These are phyloP conservation scores for Pontederia paniculata DNA, from an alignment of 176 grass and related monocot species.

Conservation along the genomic window DNA sequence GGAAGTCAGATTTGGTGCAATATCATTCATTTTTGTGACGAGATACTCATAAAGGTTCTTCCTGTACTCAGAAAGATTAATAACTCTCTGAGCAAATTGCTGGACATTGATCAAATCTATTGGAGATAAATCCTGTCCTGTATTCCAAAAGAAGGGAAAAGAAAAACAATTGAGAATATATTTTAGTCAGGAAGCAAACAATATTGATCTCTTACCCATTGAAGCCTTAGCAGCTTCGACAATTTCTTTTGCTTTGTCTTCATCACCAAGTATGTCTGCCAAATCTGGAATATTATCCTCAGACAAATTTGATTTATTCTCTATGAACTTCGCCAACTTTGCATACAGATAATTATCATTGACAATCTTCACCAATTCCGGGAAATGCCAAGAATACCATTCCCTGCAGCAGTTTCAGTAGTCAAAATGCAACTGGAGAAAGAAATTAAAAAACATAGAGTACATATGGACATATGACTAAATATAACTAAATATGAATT, in stretches of 20 bases:
- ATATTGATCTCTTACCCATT: slow-evolving; percentile 40
- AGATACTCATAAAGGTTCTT: slow-evolving; percentile 98
- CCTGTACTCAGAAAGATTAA: slow-evolving; percentile 79
- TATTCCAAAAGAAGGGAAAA: slow-evolving; percentile 20
- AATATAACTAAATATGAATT: neutral
- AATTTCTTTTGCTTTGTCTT: slow-evolving; percentile 90
- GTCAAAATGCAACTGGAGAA: neutral
- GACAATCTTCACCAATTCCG: too few species aligned
- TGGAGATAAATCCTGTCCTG: slow-evolving; percentile 84
- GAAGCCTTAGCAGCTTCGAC: slow-evolving; percentile 89
- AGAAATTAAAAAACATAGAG: neutral
- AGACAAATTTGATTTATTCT: slow-evolving; percentile 61
- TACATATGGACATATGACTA: neutral
- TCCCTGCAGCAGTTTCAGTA: slow-evolving; percentile 40
- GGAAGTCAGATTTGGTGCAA: too few species aligned
- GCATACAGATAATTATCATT: too few species aligned
- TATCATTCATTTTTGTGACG: too few species aligned
- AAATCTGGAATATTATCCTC: slow-evolving; percentile 49
- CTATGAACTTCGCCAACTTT: too few species aligned
- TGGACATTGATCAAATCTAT: slow-evolving; percentile 87
- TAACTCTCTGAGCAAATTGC: slow-evolving; percentile 81
- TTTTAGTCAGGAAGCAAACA: neutral
- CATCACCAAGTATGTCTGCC: slow-evolving; percentile 60
- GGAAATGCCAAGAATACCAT: too few species aligned
- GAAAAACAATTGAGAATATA: neutral